A percentile compares a stretch with the other conserved stretches of the same genome.
phyloP scores from a whole-genome alignment of 345 rosid species.

The Hibiscus mutabilis region DNA sequence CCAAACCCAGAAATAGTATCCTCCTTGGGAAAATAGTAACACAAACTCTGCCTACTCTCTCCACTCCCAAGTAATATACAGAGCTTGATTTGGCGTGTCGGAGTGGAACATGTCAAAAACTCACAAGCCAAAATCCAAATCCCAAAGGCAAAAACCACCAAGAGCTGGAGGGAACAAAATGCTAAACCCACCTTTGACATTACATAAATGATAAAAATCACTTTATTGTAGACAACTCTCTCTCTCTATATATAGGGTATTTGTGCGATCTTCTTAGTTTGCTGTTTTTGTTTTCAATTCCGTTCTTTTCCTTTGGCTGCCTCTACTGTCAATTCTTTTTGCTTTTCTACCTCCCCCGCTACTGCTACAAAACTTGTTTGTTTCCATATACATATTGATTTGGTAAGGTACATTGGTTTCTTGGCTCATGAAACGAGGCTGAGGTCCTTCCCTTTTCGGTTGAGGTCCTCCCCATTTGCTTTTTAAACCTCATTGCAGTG shows the following conservation, averaged over 20 bases:
- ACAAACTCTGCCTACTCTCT: neutral
- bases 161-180: neutral
- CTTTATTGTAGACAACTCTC: slow-evolving; percentile 11
- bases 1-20: slow-evolving; percentile 18
- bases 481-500: slow-evolving; percentile 13
- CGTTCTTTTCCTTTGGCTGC: slow-evolving; percentile 8
- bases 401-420: neutral
- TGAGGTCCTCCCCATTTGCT: slow-evolving; percentile 21
- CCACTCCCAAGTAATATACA: slow-evolving; percentile 4
- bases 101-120: slow-evolving; percentile 15
- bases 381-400: neutral
- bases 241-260: neutral
- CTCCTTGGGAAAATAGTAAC: slow-evolving; percentile 17
- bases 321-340: slow-evolving; percentile 5
- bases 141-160: neutral
- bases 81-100: slow-evolving; percentile 23
- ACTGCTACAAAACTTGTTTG: neutral
- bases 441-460: slow-evolving; percentile 31
- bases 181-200: slow-evolving; percentile 2
- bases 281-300: slow-evolving; percentile 9
- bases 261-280: slow-evolving; percentile 11
- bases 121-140: slow-evolving; percentile 5
- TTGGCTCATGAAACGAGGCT: slow-evolving; percentile 38
- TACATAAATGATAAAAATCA: neutral
- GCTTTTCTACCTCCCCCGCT: slow-evolving; percentile 4